Evolutionary conservation across 768 basidiomycete species (phyloP).

Genomic region (Lactifluus pinguis): DNA sequence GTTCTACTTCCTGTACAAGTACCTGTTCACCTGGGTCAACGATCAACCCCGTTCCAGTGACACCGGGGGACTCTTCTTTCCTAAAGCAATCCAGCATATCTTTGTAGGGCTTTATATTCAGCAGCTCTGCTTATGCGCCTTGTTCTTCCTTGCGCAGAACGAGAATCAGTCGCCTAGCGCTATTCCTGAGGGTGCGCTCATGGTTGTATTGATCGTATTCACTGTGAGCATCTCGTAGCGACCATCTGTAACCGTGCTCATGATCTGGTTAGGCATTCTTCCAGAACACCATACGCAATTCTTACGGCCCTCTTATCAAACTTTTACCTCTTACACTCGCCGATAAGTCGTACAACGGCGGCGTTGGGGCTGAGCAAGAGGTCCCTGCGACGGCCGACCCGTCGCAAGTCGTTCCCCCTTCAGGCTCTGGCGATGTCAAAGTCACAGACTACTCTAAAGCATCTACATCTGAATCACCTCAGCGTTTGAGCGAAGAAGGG

Average conservation of each 20-base stretch:
- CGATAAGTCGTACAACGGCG: constrained; percentile 45
- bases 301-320: constrained; percentile 71
- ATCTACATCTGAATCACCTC: neutral
- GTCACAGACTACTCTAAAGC: neutral
- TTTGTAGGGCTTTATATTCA: constrained; percentile 93
- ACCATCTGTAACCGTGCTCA: neutral
- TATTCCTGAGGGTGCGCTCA: constrained; percentile 67
- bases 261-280: constrained; percentile 44
- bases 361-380: neutral
- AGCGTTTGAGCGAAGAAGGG: neutral
- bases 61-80: constrained; percentile 92
- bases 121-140: constrained; percentile 72
- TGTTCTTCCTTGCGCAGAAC: constrained; percentile 83
- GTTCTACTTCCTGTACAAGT: constrained; percentile 75
- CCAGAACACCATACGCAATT: constrained; percentile 64
- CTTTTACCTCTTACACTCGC: constrained; percentile 78
- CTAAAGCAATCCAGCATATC: constrained; percentile 87
- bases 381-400: neutral
- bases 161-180: constrained; percentile 44
- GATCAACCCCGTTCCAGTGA: constrained; percentile 62
- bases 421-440: neutral
- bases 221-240: constrained; percentile 44
- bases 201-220: constrained; percentile 75
- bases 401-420: neutral
- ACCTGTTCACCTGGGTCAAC: constrained; percentile 38